Base-by-base conservation (phyloP, 164 flowering plant species). In the Cinnamomum chago region DNA sequence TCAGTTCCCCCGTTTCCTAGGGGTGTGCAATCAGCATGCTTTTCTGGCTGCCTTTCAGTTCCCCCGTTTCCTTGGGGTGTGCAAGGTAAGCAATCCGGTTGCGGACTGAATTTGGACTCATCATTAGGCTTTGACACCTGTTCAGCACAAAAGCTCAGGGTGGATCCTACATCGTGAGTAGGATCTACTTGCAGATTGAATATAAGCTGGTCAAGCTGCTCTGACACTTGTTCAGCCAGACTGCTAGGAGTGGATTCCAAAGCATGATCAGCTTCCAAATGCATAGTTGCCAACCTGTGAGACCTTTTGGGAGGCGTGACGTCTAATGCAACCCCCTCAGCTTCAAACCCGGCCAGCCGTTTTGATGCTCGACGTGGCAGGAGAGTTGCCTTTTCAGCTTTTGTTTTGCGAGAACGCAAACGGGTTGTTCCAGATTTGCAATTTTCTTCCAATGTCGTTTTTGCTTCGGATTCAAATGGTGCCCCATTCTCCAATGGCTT, bases 311-410 rank as follows among this genome's bases (percentile, higher is more conserved):
- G 76, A 55, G 72, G 72, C 55, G 78, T 78, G 18, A 83, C 72
- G 58, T 83, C 86, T 27, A 76, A 71, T 25, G 52, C 30, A 5
- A 73, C 83, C 23, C 79, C 85, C 23, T 79, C 85, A 58, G 73
- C 82, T 66, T 79, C 73, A 47, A 83, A 13, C 15, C 84, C 87
- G 71, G 91, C 89, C 66, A 87, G 82, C 22, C 90, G 84, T 75
- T 84, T 87, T 68, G 93, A 88, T 55, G 88, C 72, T 55, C 88
- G 82, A 17, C 82, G 85, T 67, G 89, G 92, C 71, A 84, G 47
- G 52, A 79, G 58, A n/a, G 71, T 62, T 27, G 66, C 73, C 24
- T 69, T 78, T 70, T 65, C 76, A 23, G 65, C 68, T 74, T 76
- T 80, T 35, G 72, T 60, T 70, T 76, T 83, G 68, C 62, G 18